phyloP scores from a whole-genome alignment of 2,329 filamentous ascomycete genomes.

The Calcarisporium arbuscula region DNA sequence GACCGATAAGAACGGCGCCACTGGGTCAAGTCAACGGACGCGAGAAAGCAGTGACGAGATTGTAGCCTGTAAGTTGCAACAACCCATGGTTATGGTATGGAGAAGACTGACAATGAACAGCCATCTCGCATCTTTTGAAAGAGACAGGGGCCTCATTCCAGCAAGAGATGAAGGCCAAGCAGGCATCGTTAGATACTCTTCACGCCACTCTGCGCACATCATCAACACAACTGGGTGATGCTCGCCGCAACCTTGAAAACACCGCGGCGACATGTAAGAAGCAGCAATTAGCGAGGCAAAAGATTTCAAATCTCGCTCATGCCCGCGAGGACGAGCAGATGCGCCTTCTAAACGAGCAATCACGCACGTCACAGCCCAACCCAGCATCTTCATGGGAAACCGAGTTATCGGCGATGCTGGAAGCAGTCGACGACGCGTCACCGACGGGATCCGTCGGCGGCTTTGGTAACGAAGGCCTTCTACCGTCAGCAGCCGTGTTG shows the following conservation, averaged over 20 bases:
- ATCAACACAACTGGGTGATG: slow-evolving; percentile 70
- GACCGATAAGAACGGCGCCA: slow-evolving; percentile 38
- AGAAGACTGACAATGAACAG: slow-evolving; percentile 31
- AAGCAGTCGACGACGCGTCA: slow-evolving; percentile 32
- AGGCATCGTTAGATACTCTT: slow-evolving; percentile 73
- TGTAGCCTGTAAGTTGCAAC: slow-evolving; percentile 59
- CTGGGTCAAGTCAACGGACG: slow-evolving; percentile 47
- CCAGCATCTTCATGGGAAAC: slow-evolving; percentile 47
- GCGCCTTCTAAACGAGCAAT: slow-evolving; percentile 35
- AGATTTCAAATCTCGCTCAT: slow-evolving; percentile 70
- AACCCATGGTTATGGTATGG: background rate
- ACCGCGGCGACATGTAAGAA: slow-evolving; percentile 59
- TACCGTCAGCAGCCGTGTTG: slow-evolving; percentile 57
- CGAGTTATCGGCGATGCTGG: slow-evolving; percentile 43
- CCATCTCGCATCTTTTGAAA: slow-evolving; percentile 76
- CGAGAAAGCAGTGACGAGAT: slow-evolving; percentile 75
- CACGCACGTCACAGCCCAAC: slow-evolving; percentile 34
- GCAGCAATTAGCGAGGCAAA: slow-evolving; percentile 61
- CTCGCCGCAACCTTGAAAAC: slow-evolving; percentile 65
- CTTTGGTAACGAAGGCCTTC: slow-evolving; percentile 31
- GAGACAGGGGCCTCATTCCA: slow-evolving; percentile 76
- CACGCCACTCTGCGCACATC: slow-evolving; percentile 76
- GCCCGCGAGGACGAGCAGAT: slow-evolving; percentile 66
- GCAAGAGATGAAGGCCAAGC: slow-evolving; percentile 74
- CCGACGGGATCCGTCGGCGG: slow-evolving; percentile 21